Evolutionary conservation across 768 basidiomycete genomes (phyloP).

Genomic region (Hemileccinum rubropunctum): DNA sequence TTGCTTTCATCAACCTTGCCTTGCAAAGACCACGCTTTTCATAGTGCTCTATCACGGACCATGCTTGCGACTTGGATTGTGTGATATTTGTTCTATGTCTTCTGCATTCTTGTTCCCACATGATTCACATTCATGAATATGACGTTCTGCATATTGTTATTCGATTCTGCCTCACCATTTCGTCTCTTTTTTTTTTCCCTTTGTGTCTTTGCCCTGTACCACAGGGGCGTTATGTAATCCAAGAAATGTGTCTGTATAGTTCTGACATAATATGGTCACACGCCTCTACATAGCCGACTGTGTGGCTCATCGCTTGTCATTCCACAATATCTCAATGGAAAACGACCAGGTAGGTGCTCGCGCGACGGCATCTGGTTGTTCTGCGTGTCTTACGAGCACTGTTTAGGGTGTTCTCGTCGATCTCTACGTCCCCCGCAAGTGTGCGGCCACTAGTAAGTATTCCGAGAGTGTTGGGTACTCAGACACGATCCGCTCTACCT

Average conservation of each 20-base stretch:
- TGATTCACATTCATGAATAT: conserved; percentile 18
- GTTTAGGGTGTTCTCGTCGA: conserved; percentile 94
- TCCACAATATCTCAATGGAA: conserved; percentile 60
- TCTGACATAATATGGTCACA: conserved; percentile 27
- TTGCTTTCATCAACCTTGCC: conserved; percentile 13
- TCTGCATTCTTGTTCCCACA: conserved; percentile 18
- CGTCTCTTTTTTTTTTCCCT: not conserved
- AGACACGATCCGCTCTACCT: not conserved
- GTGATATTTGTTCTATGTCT: conserved; percentile 17
- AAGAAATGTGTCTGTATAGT: conserved; percentile 33
- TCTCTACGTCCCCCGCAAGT: conserved; percentile 99
- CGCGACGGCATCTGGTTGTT: not conserved
- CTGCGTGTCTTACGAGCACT: conserved; percentile 3
- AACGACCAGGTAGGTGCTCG: conserved; percentile 74
- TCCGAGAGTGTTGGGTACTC: not conserved
- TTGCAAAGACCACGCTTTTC: conserved; percentile 19
- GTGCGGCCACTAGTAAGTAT: conserved; percentile 90
- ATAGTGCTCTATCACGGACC: conserved; percentile 29
- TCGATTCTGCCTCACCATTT: conserved; percentile 3
- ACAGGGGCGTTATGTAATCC: conserved; percentile 3
- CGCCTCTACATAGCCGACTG: conserved; percentile 14
- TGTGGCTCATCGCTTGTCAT: not conserved
- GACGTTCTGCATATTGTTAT: conserved; percentile 12
- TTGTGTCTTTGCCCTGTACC: too few relatives aligned
- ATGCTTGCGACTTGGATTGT: conserved; percentile 27